phyloP scores from a whole-genome alignment of 306 rosid species.

The Cotoneaster glaucophyllus region DNA sequence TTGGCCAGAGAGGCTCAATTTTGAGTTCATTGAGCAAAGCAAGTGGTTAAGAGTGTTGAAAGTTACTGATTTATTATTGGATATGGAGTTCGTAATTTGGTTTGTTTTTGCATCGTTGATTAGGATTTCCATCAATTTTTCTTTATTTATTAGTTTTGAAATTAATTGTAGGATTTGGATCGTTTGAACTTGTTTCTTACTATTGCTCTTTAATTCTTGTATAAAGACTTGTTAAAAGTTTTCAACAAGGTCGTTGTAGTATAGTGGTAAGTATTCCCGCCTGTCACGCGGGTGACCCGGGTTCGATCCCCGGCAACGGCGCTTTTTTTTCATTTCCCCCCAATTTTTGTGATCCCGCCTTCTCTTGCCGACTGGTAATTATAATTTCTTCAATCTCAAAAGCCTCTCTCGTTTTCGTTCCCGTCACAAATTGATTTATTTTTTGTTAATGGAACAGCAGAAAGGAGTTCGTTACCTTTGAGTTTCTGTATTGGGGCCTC shows the following conservation, averaged over 20 bases:
- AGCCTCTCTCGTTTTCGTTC: constrained; percentile 3
- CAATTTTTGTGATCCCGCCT: background rate
- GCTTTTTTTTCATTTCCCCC: fast-evolving
- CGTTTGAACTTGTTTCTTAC: too few relatives aligned
- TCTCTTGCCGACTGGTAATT: background rate
- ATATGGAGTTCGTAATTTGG: background rate
- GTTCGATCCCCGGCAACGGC: constrained; percentile 50
- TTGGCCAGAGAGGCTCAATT: too few relatives aligned
- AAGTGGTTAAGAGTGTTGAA: background rate
- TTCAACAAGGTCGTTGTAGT: constrained; percentile 24
- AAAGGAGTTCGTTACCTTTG: constrained; percentile 31
- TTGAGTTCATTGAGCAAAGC: background rate
- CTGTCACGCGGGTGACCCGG: constrained; percentile 54
- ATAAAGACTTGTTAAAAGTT: fast-evolving
- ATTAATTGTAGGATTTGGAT: background rate
- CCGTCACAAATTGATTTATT: constrained; percentile 17
- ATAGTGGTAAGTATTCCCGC: constrained; percentile 44
- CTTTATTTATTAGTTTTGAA: too few relatives aligned
- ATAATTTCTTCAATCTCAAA: background rate
- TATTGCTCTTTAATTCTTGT: too few relatives aligned
- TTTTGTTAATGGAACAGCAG: constrained; percentile 42
- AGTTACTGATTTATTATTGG: too few relatives aligned
- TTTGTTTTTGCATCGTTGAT: background rate
- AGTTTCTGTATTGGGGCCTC: constrained; percentile 27
- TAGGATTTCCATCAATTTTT: background rate